Evolutionary conservation across 208 protist species (phyloP).

Genomic region (Acanthamoeba castellanii): DNA sequence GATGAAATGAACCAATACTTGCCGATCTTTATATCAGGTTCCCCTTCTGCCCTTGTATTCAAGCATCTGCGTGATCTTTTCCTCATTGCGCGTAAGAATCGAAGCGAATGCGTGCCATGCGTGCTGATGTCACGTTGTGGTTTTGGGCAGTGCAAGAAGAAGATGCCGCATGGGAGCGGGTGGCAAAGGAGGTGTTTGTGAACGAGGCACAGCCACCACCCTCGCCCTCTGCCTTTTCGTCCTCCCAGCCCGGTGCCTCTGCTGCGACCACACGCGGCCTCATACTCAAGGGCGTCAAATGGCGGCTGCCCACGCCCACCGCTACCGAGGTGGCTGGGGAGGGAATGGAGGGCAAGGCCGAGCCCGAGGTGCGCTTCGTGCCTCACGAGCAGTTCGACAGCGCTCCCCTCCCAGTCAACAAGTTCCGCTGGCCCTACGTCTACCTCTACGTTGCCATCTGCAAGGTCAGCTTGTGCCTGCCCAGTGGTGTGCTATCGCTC

Average conservation of each 20-base stretch:
- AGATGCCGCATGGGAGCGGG: constrained; percentile 3
- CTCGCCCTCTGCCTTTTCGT: not conserved
- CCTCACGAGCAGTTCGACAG: constrained; percentile 60
- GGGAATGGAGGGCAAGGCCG: not conserved
- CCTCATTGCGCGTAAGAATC: not conserved
- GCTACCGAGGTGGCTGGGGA: not conserved
- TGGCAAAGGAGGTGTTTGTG: constrained; percentile 23
- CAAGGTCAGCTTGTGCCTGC: not conserved
- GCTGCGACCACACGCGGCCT: not conserved
- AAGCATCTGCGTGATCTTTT: not conserved
- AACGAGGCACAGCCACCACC: not conserved
- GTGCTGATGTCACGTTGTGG: too few relatives aligned
- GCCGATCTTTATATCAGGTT: constrained; percentile 11
- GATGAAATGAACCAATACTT: constrained; percentile 11
- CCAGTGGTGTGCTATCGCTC: too few relatives aligned
- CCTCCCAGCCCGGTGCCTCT: not conserved
- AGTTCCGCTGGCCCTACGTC: constrained; percentile 66
- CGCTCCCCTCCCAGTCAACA: constrained; percentile 44
- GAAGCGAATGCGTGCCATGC: too few relatives aligned
- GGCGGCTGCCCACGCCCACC: not conserved
- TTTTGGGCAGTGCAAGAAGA: constrained; percentile 15
- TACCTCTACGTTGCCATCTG: constrained; percentile 61
- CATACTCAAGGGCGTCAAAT: constrained; percentile 37
- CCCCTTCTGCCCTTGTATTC: not conserved
- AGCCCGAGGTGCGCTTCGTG: constrained; percentile 55